These are phyloP conservation scores for Dalbergia oliveri DNA, from an alignment of 306 rosid genomes.

Conservation along the genomic window DNA sequence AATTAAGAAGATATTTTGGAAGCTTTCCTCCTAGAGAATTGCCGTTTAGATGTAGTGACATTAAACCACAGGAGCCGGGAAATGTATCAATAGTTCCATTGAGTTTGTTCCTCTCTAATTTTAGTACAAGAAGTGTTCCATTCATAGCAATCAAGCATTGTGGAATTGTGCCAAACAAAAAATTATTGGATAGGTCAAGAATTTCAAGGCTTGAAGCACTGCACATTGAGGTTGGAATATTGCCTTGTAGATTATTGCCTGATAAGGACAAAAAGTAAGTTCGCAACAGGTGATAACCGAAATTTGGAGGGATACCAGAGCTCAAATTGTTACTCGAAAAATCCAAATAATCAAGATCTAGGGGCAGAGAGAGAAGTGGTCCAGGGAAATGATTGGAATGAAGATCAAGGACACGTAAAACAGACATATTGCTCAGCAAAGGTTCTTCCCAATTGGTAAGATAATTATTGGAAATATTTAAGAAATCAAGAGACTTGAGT, in stretches of 20 bases:
- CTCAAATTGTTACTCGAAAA: neutral
- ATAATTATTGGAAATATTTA: slow-evolving; percentile 56
- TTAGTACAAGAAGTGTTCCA: neutral
- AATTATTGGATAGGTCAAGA: slow-evolving; percentile 4
- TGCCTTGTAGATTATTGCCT: slow-evolving; percentile 1
- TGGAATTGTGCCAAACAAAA: neutral
- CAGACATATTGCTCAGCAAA: fast-evolving
- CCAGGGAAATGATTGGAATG: slow-evolving; percentile 48
- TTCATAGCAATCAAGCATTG: slow-evolving; percentile 13
- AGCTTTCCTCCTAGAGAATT: slow-evolving; percentile 5
- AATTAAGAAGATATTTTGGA: slow-evolving; percentile 7
- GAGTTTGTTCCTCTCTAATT: slow-evolving; percentile 13
- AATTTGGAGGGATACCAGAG: slow-evolving; percentile 39
- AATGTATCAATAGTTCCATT: neutral
- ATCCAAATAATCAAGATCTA: neutral
- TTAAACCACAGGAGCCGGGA: no score
- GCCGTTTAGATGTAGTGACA: neutral
- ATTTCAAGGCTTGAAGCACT: slow-evolving; percentile 4
- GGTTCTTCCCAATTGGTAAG: slow-evolving; percentile 34
- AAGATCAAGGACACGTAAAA: neutral
- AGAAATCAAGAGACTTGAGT: fast-evolving
- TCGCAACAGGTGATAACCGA: neutral
- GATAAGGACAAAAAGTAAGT: neutral
- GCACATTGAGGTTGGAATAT: slow-evolving; percentile 9
- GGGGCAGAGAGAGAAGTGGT: neutral